Base-by-base conservation (phyloP, 345 rosid genomes). In the Abelmoschus esculentus region DNA sequence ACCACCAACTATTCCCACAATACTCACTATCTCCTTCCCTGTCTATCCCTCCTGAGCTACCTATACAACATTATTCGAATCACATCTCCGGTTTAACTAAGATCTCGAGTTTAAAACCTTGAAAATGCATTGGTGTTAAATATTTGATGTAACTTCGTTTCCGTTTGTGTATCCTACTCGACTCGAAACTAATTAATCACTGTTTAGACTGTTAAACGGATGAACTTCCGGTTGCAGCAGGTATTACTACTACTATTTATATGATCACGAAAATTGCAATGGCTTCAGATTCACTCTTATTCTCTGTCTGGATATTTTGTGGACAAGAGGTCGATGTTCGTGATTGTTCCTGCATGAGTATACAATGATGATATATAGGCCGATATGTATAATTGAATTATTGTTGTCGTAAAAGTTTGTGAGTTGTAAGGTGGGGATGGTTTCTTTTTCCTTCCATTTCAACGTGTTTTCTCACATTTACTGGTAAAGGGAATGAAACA, bases 11-110 rank as follows among this genome's bases (percentile, higher is more conserved):
- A 53, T 70, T 70, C 64, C 46, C 73, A 15, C 65, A 31, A 55
- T 6, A 57, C 66, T 31, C 73, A 44, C 38, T 55, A 8, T 58
- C 44, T 40, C 29, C 54, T 26, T 70, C 65, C 31, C 44, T n/a
- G 29, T 70, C 73, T 70, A 70, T 70, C 73, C 73, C 73, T 70
- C 73, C 73, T 70, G 73, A 70, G 73, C 73, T 70, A 65, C 6
- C 52, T 44, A 44, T 9, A 42, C 12, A 44, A 44, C 11, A 40
- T 3, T 31, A 31, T 31, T 6, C 44, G 10, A 40, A 40, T 40
- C 44, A 40, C 44, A 9, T 40, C 1, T 40, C 44, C 7, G 44
- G 10, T 6, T 40, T 9, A 40, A 40, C 5, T 40, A 40, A 40
- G 32, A 31, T 31, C 32, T 31, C 32, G 32, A 31, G 32, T 31